A percentile compares a stretch with the other conserved stretches of the same genome.
Conservation (phyloP, 768 basidiomycete genomes). For the Tephrocybe sp. region DNA sequence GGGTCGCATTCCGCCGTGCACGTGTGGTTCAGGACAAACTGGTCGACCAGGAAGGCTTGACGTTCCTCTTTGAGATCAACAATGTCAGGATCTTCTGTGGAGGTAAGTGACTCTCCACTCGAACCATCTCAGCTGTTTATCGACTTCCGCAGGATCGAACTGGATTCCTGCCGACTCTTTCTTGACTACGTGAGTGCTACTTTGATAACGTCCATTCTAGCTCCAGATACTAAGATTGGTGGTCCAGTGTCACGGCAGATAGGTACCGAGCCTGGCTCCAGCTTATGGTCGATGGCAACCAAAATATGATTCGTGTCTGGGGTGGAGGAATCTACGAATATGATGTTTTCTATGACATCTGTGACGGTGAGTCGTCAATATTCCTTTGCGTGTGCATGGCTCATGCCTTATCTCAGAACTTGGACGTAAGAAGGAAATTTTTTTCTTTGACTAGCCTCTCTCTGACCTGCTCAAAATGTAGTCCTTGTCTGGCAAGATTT, state of each 20-base stretch:
- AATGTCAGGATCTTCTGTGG: constrained; percentile 87
- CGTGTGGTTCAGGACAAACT: constrained; percentile 81
- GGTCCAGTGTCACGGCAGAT: constrained; percentile 42
- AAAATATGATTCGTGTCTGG: constrained; percentile 93
- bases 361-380: constrained; percentile 56
- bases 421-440: constrained; percentile 45
- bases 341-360: constrained; percentile 82
- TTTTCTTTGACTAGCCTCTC: no score
- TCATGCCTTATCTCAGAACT: constrained; percentile 44
- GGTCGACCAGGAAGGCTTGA: constrained; percentile 70
- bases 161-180: constrained; percentile 97
- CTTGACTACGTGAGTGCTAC: constrained; percentile 68
- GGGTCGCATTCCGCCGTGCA: constrained; percentile 78
- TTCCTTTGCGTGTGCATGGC: constrained; percentile 3
- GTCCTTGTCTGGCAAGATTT: constrained; percentile 98
- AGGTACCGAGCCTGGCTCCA: constrained; percentile 83
- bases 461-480: constrained; percentile 20
- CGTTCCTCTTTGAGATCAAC: constrained; percentile 92
- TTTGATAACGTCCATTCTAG: background rate
- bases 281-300: constrained; percentile 85
- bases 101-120: constrained; percentile 39
- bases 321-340: constrained; percentile 90
- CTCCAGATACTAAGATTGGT: background rate
- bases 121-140: background rate
- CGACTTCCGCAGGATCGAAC: constrained; percentile 59